Evolutionary conservation across 306 rosid species (phyloP), one percentile per base, ranked within the genome.

Genomic region (Alnus glutinosa): DNA sequence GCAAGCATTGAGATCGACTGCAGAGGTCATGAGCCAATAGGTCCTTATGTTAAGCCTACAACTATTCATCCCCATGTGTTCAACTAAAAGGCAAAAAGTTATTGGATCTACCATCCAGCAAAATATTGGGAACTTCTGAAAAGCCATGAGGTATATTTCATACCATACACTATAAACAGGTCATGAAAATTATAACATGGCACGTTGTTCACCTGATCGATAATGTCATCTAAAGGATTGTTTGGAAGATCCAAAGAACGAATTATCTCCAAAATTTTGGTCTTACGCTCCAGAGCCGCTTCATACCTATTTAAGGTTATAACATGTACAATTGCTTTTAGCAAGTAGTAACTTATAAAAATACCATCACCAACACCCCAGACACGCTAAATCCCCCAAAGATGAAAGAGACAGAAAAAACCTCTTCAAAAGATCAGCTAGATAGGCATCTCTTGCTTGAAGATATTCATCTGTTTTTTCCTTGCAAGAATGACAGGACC

Each of bases 171-270:
- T n/a, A 48, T 42, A 39, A 68, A 68, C 51, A 68, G n/a, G 48
- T 67, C 49, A 67, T 39, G 28, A 42, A 39, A 68, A 39, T 42
- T 57, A 50, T 72, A 64, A 34, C 37, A 82, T 34, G 2, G 62
- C 71, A 78, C 66, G 76, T 70, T 59, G 75, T 52, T 79, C 83
- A 91, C 99, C 99, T 93, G 99, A 82, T 95, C 99, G 80, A 92
- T 86, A 75, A 95, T 90, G 85, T 95, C 99, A 81, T 95, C 99
- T 88, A 95, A 80, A 76, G 99, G 99, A 84, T 95, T 95, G 79
- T 93, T 93, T 50, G 99, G 99, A 83, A 95, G 98, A 88, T 86
- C 88, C 93, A 95, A 85, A 16, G 97, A 77, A 79, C 99, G 98
- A 81, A 95, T 83, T 34, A 91, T 88, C 80, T 84, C 92, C 86